Conservation (phyloP, 2,329 filamentous ascomycete genomes). For the Penicillium verrucosum region DNA sequence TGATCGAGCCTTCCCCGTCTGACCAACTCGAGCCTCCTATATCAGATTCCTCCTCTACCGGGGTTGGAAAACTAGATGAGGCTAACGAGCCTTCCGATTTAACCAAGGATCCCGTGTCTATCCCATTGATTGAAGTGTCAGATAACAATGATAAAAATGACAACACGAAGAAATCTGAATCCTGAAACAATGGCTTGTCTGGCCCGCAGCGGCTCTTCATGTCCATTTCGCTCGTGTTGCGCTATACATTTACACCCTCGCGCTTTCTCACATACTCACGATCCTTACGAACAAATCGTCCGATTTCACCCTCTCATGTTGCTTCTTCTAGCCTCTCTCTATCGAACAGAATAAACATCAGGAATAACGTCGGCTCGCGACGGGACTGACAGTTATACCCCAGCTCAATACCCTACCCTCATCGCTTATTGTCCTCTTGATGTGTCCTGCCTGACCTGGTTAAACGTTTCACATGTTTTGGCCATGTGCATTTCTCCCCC, state of each 20-base stretch:
- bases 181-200: not conserved
- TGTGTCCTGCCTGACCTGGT: not conserved
- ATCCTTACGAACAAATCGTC: not conserved
- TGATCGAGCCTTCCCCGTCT: not conserved
- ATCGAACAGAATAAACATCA: not conserved
- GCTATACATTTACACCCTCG: not conserved
- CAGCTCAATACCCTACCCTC: not conserved
- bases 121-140: slow-evolving; percentile 24
- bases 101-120: slow-evolving; percentile 6
- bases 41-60: not conserved
- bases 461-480: not conserved
- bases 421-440: not conserved
- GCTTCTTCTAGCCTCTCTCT: not conserved
- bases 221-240: not conserved
- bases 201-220: not conserved
- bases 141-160: slow-evolving; percentile 12
- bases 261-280: not conserved
- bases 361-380: not conserved
- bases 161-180: not conserved
- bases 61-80: not conserved
- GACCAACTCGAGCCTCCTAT: not conserved
- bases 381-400: not conserved
- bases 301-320: not conserved
- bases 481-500: not conserved
- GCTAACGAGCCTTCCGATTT: not conserved